phyloP scores from a whole-genome alignment of 345 rosid species.

The Raphanus sativus region DNA sequence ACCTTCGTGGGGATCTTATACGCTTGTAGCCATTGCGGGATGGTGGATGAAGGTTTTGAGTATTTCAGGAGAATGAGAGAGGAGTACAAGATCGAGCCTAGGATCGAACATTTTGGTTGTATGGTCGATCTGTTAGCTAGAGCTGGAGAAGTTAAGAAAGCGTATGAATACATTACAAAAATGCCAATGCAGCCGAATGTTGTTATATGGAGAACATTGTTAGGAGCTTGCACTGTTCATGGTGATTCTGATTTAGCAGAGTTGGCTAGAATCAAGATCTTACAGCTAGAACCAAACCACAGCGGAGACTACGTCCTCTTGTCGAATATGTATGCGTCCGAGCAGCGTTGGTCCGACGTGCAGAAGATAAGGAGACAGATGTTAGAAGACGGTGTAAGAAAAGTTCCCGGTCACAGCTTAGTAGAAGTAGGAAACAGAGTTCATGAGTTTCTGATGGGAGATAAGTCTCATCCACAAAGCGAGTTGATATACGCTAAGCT shows the following conservation, averaged over 20 bases:
- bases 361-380: constrained; percentile 65
- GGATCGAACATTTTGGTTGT: constrained; percentile 83
- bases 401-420: constrained; percentile 68
- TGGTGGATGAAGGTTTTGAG: constrained; percentile 71
- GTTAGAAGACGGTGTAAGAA: constrained; percentile 58
- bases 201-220: constrained; percentile 76
- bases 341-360: constrained; percentile 70
- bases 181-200: constrained; percentile 73
- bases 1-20: constrained; percentile 80
- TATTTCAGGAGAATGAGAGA: constrained; percentile 67
- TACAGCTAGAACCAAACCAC: constrained; percentile 63
- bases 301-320: constrained; percentile 83
- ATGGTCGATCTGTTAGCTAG: constrained; percentile 87
- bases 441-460: constrained; percentile 70
- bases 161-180: constrained; percentile 48
- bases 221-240: constrained; percentile 68
- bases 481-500: constrained; percentile 56
- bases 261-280: constrained; percentile 50
- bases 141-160: constrained; percentile 70
- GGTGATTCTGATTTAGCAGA: constrained; percentile 65
- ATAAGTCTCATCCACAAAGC: constrained; percentile 60
- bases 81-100: constrained; percentile 61
- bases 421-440: constrained; percentile 72
- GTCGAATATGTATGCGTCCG: constrained; percentile 79
- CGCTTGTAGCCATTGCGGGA: constrained; percentile 90